Base-by-base conservation (phyloP, 352 stramenopile species). In the Hyaloperonospora arabidopsidis region DNA sequence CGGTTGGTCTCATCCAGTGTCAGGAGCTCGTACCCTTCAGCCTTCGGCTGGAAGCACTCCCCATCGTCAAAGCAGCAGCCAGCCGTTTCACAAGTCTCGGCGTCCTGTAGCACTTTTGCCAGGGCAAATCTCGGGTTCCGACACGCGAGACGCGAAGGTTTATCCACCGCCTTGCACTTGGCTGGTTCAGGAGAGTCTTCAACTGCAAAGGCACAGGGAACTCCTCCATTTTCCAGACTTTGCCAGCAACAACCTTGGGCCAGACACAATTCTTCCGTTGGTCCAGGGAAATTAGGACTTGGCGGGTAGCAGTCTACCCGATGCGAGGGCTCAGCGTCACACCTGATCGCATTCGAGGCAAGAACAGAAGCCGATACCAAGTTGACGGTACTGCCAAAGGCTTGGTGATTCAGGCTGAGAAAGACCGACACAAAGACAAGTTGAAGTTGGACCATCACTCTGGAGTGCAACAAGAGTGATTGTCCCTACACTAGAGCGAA, bases 171-270 rank as follows among this genome's bases (percentile, higher is more conserved):
- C 1, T 34, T 25, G 34, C 84, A 95, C 12, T 44, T 45, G 0
- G 12, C 17, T 1, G 48, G 8, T 0, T 36, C 14, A 0, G 76
- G 74, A 7, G 49, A 21, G 0, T 56, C 59, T 8, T 67, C 38
- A 0, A 38, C 53, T 6, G 74, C 73, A 63, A 87, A 93, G 6
- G 76, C 79, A 49, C 84, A 95, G 7, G 77, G 74, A 6, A 87
- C 28, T 17, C 68, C 70, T 40, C 54, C 56, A 25, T 83, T 84
- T 23, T 81, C 61, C 11, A 90, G 64, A 47, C 59, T 64, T 43
- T 87, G 70, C 80, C 80, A 93, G 76, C 80, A 92, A 49, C 84
- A 95, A 19, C 84, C 84, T 51, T 95, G 84, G 2, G 82, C 84
- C 19, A 83, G 52, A 70, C 84, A 95, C 17, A 79, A 48, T 48